A percentile compares a stretch with the other conserved stretches of the same genome.
phyloP scores from a whole-genome alignment of 208 protist species.

The Acanthamoeba royreba region DNA sequence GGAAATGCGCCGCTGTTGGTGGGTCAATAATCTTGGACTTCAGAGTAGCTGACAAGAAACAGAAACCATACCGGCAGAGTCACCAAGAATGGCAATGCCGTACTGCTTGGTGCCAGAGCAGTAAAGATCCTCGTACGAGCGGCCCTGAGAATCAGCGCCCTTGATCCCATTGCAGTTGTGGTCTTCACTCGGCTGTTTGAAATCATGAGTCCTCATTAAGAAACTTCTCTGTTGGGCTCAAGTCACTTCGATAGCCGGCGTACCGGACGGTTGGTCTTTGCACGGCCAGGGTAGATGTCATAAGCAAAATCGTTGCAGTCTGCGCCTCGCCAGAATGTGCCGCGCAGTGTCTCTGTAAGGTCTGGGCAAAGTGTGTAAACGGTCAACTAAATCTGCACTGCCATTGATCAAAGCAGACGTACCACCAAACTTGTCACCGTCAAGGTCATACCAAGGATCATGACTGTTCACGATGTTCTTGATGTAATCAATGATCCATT shows the following conservation, averaged over 20 bases:
- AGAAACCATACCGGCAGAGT: conserved; percentile 50
- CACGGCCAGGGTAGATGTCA: conserved; percentile 50
- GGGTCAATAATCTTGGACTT: no score
- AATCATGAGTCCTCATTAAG: no score
- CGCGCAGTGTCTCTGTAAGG: conserved; percentile 56
- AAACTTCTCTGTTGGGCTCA: no score
- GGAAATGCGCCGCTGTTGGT: conserved; percentile 61
- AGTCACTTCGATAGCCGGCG: no score
- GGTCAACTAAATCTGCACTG: no score
- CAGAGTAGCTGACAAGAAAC: neutral
- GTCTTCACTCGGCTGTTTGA: conserved; percentile 56
- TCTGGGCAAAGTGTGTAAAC: no score
- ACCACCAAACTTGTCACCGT: conserved; percentile 73
- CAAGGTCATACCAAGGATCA: conserved; percentile 68
- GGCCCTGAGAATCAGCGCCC: conserved; percentile 61
- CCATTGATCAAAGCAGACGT: no score
- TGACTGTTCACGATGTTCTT: conserved; percentile 38
- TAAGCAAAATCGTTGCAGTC: conserved; percentile 79
- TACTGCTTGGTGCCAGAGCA: conserved; percentile 68
- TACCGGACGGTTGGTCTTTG: neutral
- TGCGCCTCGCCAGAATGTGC: conserved; percentile 78
- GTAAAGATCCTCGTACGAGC: conserved; percentile 76
- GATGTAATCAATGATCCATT: conserved; percentile 55
- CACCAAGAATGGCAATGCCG: conserved; percentile 77
- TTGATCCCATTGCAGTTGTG: conserved; percentile 86